These are phyloP conservation scores for Mycena sanguinolenta DNA, from an alignment of 768 basidiomycete genomes.

Conservation along the genomic window DNA sequence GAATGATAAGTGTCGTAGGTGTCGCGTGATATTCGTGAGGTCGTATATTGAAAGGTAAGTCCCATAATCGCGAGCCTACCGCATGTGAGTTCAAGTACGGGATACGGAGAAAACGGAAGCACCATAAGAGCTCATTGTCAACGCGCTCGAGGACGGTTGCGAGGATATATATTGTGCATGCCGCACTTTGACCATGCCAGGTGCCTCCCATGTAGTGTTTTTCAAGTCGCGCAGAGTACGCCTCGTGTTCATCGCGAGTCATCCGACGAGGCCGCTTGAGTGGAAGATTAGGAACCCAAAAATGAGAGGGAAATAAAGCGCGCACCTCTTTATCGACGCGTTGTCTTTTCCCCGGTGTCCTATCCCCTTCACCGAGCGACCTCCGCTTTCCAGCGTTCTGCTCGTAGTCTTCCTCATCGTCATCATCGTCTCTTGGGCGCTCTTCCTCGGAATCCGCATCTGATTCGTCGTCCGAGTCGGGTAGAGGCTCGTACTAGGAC, in stretches of 20 bases:
- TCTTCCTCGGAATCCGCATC: slow-evolving; percentile 60
- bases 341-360: slow-evolving; percentile 67
- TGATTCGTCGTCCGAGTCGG: slow-evolving; percentile 75
- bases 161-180: slow-evolving; percentile 89
- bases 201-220: slow-evolving; percentile 90
- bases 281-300: slow-evolving; percentile 21
- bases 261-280: slow-evolving; percentile 66
- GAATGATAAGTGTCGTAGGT: slow-evolving; percentile 86
- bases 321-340: slow-evolving; percentile 63
- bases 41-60: slow-evolving; percentile 92
- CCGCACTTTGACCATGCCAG: slow-evolving; percentile 90
- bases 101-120: slow-evolving; percentile 9
- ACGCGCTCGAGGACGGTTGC: slow-evolving; percentile 92
- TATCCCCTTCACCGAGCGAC: slow-evolving; percentile 54
- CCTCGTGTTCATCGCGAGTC: slow-evolving; percentile 76
- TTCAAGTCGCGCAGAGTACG: slow-evolving; percentile 74
- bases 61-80: slow-evolving; percentile 92
- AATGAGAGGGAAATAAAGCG: slow-evolving; percentile 26
- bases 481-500: slow-evolving; percentile 81
- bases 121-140: slow-evolving; percentile 96
- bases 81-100: neutral
- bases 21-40: slow-evolving; percentile 88
- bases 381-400: slow-evolving; percentile 64
- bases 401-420: slow-evolving; percentile 60
- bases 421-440: slow-evolving; percentile 53